These are phyloP conservation scores for Sicyos edulis DNA, from an alignment of 306 rosid genomes.

Conservation along the genomic window DNA sequence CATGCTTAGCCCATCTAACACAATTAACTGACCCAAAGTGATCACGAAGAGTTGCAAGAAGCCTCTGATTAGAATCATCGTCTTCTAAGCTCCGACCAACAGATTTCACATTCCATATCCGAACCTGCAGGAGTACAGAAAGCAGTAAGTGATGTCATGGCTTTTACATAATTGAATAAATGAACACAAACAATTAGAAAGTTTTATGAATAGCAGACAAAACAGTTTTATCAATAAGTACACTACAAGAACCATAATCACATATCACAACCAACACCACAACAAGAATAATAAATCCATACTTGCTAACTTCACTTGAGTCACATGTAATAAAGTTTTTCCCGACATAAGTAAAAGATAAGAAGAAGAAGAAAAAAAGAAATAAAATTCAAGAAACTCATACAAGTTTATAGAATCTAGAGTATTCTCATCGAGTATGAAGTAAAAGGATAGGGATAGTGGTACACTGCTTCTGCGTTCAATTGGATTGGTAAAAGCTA, in stretches of 20 bases:
- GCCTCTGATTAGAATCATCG: conserved; percentile 67
- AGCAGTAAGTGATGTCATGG: background rate
- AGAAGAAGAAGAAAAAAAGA: background rate
- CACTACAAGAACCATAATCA: background rate
- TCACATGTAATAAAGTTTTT: no score
- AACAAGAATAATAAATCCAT: background rate
- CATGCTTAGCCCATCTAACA: conserved; percentile 98
- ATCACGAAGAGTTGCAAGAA: conserved; percentile 94
- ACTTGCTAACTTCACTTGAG: background rate
- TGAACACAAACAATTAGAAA: no score
- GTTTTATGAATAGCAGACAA: background rate
- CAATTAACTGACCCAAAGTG: conserved; percentile 98
- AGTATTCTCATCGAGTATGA: no score
- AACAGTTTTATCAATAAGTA: background rate
- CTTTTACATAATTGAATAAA: background rate
- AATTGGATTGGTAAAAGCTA: no score
- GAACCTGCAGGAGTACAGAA: conserved; percentile 49
- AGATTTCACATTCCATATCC: conserved; percentile 96
- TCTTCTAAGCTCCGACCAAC: conserved; percentile 49
- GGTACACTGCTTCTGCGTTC: no score
- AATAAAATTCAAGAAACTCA: background rate
- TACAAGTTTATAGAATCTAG: no score
- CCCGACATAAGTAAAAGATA: background rate
- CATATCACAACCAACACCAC: background rate
- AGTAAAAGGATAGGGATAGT: no score